Evolutionary conservation across 2,329 filamentous ascomycete species (phyloP), one percentile per base, ranked within the genome.

Genomic region (Colletotrichum abscissum): DNA sequence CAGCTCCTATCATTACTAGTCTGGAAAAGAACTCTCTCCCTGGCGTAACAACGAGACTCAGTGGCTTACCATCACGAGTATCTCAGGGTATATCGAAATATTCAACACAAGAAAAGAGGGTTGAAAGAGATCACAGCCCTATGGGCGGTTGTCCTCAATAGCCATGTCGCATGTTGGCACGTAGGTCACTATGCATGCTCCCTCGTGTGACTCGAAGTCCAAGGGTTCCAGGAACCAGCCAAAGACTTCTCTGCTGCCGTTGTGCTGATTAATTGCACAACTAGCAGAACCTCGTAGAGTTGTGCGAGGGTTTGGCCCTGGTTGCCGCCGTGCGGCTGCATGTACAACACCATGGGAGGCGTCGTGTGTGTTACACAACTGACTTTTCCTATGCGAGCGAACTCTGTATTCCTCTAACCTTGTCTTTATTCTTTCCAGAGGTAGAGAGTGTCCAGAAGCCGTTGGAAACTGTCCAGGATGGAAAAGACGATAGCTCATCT

Each of bases 261-360:
- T 35, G 46, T 64, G 54, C 46, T 22, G 52, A 35, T n/a, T n/a
- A 49, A 28, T 62, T 42, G 19, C 22, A 7, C 38, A 65, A 55
- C 46, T 56, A 52, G 60, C 69, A 35, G 59, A 35, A 67, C 55
- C 33, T 14, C 28, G 35, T 49, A 22, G 35, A 65, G 33, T 33
- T 54, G 59, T 65, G 70, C 56, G 46, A 69, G 70, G 65, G 70
- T 73, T 69, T 62, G 60, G 67, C 67, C 67, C 67, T 70, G 60
- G 71, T 22, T 28, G 56, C 57, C 60, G 56, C 57, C 60, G 46
- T 35, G 54, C 46, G 60, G 55, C 60, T 26, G 46, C 46, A 19
- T 35, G 46, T 9, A n/a, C 49, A 42, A 56, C 67, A 38, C 16
- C 38, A 4, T 60, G 46, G 57, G 70, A 69, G 42, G 42, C 33